A percentile compares a stretch with the other conserved stretches of the same genome.
Evolutionary conservation across 176 grass and related monocot species (phyloP).

Genomic region (Bonia amplexicaulis): DNA sequence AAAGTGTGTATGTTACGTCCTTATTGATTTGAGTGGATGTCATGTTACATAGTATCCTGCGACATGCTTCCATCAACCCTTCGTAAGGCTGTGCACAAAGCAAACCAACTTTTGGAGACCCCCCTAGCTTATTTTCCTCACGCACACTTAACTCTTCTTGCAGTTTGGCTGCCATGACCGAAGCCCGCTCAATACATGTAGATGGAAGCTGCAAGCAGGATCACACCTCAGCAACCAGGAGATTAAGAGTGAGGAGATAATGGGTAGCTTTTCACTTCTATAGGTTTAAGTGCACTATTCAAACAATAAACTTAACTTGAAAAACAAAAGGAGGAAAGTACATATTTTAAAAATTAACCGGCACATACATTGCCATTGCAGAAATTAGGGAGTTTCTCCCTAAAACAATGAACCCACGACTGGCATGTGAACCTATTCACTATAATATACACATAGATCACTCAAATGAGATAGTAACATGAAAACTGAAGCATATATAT

Average conservation of each 20-base stretch:
- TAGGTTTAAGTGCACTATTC: neutral
- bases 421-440: neutral
- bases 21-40: slow-evolving; percentile 23
- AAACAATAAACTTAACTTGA: neutral
- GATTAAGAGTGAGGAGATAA: neutral
- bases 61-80: slow-evolving; percentile 42
- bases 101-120: neutral
- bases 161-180: slow-evolving; percentile 67
- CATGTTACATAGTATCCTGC: slow-evolving; percentile 34
- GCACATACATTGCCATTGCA: neutral
- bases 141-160: slow-evolving; percentile 52
- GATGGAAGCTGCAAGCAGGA: slow-evolving; percentile 62
- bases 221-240: neutral
- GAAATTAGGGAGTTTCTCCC: neutral
- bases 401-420: neutral
- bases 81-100: slow-evolving; percentile 14
- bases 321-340: neutral
- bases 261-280: neutral
- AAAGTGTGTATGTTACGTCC: neutral
- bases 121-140: slow-evolving; percentile 26
- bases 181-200: slow-evolving; percentile 64
- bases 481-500: neutral
- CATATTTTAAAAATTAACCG: neutral
- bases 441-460: neutral
- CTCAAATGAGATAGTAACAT: neutral